phyloP scores from a whole-genome alignment of 495 filamentous ascomycete genomes.

The Pseudevernia furfuracea region DNA sequence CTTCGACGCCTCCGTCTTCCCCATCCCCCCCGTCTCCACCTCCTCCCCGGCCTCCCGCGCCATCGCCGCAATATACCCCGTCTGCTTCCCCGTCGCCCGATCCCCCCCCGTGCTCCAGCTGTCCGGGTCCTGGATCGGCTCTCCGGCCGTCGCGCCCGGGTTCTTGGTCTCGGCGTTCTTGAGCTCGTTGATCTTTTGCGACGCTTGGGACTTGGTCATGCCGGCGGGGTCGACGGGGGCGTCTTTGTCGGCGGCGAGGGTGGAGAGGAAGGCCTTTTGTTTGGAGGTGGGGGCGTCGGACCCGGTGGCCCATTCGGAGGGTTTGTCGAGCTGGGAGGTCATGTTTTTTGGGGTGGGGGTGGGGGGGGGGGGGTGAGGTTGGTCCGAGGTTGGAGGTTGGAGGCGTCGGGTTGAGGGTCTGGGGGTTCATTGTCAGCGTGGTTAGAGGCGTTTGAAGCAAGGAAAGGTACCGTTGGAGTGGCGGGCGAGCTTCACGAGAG shows the following conservation, averaged over 20 bases:
- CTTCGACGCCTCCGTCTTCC: slow-evolving; percentile 29
- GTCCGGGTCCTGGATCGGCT: slow-evolving; percentile 25
- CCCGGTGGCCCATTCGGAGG: slow-evolving; percentile 25
- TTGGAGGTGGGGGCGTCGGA: slow-evolving; percentile 23
- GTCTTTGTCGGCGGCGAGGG: slow-evolving; percentile 22
- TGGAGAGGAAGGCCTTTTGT: slow-evolving; percentile 25
- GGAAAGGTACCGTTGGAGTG: not conserved
- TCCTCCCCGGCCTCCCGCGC: slow-evolving; percentile 24
- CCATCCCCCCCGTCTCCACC: slow-evolving; percentile 24
- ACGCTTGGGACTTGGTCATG: slow-evolving; percentile 26
- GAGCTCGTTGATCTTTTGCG: slow-evolving; percentile 25
- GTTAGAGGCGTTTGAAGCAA: not conserved
- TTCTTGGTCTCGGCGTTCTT: slow-evolving; percentile 22
- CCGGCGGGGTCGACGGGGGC: slow-evolving; percentile 17
- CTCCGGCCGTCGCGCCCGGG: slow-evolving; percentile 11
- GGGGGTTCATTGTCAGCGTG: not conserved
- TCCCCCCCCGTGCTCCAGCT: slow-evolving; percentile 25
- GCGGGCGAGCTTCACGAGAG: not conserved
- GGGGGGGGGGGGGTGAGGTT: too few species aligned
- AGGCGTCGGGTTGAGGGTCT: too few species aligned
- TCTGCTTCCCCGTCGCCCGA: slow-evolving; percentile 25
- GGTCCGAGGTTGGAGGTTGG: too few species aligned
- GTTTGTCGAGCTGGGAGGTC: slow-evolving; percentile 26
- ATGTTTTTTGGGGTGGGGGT: too few species aligned
- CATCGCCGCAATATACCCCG: slow-evolving; percentile 27